Percentiles rank a stretch among this genome's conserved stretches.
Conservation (phyloP, 371 early-diverging fungal genomes). For the Zopfochytrium polystomum region DNA sequence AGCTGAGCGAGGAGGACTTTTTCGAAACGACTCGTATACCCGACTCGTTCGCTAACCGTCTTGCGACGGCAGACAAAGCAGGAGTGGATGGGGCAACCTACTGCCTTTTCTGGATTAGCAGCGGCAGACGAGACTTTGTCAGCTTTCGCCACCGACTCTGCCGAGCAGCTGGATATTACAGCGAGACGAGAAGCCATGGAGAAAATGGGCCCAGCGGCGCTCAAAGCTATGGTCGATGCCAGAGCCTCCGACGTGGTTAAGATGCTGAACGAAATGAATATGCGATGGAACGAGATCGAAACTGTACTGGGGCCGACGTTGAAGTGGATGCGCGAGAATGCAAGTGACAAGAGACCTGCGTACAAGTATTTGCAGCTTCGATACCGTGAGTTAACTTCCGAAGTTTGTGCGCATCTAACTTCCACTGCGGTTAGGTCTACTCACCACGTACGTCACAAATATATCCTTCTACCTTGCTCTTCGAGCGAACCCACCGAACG, state of each 20-base stretch:
- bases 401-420: neutral
- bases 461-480: slow-evolving; percentile 82
- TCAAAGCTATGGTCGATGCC: slow-evolving; percentile 67
- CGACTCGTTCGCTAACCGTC: slow-evolving; percentile 42
- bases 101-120: slow-evolving; percentile 18
- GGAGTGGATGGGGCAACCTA: slow-evolving; percentile 27
- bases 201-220: slow-evolving; percentile 64
- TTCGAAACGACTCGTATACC: slow-evolving; percentile 87
- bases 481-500: slow-evolving; percentile 58
- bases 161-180: slow-evolving; percentile 29
- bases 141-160: slow-evolving; percentile 14
- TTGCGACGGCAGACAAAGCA: slow-evolving; percentile 25
- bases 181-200: slow-evolving; percentile 48
- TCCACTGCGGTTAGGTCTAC: slow-evolving; percentile 24
- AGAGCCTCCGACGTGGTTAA: slow-evolving; percentile 82
- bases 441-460: slow-evolving; percentile 80
- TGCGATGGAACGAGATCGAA: slow-evolving; percentile 47
- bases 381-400: slow-evolving; percentile 43
- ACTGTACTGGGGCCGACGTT: slow-evolving; percentile 29
- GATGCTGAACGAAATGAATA: slow-evolving; percentile 70
- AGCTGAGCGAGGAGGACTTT: slow-evolving; percentile 87
- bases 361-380: slow-evolving; percentile 51
- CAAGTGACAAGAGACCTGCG: slow-evolving; percentile 8
- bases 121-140: slow-evolving; percentile 32
- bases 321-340: slow-evolving; percentile 27